Conservation (phyloP, 345 rosid genomes). For the Eucalyptus marginata region DNA sequence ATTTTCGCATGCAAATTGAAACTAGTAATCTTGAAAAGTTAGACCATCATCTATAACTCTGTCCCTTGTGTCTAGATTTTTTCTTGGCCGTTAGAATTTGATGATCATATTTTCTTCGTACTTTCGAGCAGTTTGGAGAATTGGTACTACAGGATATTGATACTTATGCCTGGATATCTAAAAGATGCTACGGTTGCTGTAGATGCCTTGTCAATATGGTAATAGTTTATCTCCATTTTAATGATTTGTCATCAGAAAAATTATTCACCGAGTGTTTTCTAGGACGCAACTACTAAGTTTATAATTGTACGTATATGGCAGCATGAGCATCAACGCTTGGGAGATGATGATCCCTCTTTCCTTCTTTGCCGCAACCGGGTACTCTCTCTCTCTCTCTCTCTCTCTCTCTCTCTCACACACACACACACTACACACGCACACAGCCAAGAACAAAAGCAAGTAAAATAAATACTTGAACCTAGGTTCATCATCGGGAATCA, state of each 20-base stretch:
- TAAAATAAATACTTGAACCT: background rate
- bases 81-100: background rate
- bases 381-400: background rate
- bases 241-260: background rate
- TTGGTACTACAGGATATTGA: slow-evolving; percentile 32
- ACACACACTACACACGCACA: too few species aligned
- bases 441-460: background rate
- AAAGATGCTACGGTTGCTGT: slow-evolving; percentile 19
- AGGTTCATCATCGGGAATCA: background rate
- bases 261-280: background rate
- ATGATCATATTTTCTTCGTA: background rate
- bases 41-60: background rate
- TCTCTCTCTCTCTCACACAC: background rate
- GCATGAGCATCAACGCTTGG: slow-evolving; percentile 33
- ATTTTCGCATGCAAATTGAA: background rate
- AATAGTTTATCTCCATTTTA: background rate
- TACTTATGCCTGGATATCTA: slow-evolving; percentile 24
- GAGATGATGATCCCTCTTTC: slow-evolving; percentile 30
- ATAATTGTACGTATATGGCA: background rate
- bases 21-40: background rate
- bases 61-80: background rate
- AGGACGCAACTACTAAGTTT: background rate
- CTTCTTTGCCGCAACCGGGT: slow-evolving; percentile 34
- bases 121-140: slow-evolving; percentile 19
- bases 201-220: slow-evolving; percentile 26